Percentiles rank a stretch among this genome's conserved stretches.
phyloP scores from a whole-genome alignment of 768 basidiomycete species.

The Mycena floridula region DNA sequence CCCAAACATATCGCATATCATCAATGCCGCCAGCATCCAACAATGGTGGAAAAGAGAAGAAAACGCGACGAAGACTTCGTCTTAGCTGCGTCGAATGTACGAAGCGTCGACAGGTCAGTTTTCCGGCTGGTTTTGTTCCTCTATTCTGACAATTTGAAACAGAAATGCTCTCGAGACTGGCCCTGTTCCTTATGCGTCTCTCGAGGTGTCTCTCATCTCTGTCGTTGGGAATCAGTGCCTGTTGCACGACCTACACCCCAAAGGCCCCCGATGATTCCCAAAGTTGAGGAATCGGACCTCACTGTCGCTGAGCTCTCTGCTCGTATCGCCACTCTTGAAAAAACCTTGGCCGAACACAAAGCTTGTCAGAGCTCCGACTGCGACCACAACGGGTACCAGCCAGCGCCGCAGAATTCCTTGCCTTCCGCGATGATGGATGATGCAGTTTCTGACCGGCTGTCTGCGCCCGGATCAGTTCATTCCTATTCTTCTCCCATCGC shows the following conservation, averaged over 20 bases:
- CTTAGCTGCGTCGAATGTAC: too few species aligned
- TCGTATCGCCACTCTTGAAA: conserved; percentile 21
- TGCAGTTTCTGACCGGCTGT: neutral
- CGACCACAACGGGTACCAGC: too few species aligned
- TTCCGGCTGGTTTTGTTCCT: neutral
- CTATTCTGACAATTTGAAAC: neutral
- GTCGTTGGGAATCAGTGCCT: conserved; percentile 40
- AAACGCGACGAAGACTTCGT: neutral
- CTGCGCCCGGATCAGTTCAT: neutral
- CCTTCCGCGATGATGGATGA: conserved; percentile 7
- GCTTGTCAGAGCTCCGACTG: too few species aligned
- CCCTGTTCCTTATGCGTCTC: conserved; percentile 33
- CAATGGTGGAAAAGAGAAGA: conserved; percentile 15
- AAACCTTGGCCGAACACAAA: conserved; percentile 17
- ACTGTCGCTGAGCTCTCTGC: conserved; percentile 16
- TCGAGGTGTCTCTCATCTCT: conserved; percentile 35
- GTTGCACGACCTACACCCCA: conserved; percentile 35
- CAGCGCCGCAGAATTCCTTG: conserved; percentile 6
- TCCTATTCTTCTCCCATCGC: conserved; percentile 1
- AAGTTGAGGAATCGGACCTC: conserved; percentile 10
- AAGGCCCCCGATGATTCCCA: conserved; percentile 24
- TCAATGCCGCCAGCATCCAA: too few species aligned
- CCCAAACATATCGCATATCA: too few species aligned
- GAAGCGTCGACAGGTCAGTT: neutral
- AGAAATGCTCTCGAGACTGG: too few species aligned